These are phyloP conservation scores for Diutina pseudorugosa DNA, from an alignment of 1,139 yeast genomes.

Conservation along the genomic window DNA sequence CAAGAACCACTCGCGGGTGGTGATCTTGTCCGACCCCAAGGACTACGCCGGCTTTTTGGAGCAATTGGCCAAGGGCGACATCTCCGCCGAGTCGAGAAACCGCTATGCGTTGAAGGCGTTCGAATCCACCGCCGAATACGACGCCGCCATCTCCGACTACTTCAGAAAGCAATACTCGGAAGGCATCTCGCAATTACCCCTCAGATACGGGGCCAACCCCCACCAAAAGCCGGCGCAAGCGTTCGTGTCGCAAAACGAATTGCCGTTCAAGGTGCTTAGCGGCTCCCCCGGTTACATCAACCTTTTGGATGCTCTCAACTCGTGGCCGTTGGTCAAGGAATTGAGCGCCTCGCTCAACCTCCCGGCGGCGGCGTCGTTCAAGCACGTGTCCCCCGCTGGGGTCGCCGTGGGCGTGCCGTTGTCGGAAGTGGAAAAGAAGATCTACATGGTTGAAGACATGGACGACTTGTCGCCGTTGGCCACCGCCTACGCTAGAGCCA, in stretches of 20 bases:
- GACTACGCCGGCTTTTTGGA: constrained; percentile 82
- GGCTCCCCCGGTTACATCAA: constrained; percentile 98
- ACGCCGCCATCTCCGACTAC: constrained; percentile 88
- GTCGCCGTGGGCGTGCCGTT: constrained; percentile 95
- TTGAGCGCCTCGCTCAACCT: constrained; percentile 85
- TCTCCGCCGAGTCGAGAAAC: constrained; percentile 66
- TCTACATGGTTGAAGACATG: constrained; percentile 89
- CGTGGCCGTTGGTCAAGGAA: constrained; percentile 98
- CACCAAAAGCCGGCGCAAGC: constrained; percentile 99
- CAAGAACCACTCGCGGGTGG: constrained; percentile 92
- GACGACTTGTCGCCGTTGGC: constrained; percentile 94
- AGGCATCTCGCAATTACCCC: constrained; percentile 76
- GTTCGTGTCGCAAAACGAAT: constrained; percentile 68
- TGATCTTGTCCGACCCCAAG: constrained; percentile 85
- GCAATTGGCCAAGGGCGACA: constrained; percentile 64
- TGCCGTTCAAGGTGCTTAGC: constrained; percentile 85
- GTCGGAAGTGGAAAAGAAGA: constrained; percentile 81
- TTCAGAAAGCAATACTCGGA: constrained; percentile 96
- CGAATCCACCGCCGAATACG: constrained; percentile 97
- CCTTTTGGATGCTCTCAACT: constrained; percentile 87
- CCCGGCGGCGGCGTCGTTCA: constrained; percentile 98
- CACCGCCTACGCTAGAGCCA: constrained; percentile 96
- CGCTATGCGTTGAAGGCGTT: constrained; percentile 89
- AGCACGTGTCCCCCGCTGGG: constrained; percentile 98
- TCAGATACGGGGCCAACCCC: constrained; percentile 97